Evolutionary conservation across 2,329 filamentous ascomycete genomes (phyloP).

Genomic region (Colletotrichum aenigma): DNA sequence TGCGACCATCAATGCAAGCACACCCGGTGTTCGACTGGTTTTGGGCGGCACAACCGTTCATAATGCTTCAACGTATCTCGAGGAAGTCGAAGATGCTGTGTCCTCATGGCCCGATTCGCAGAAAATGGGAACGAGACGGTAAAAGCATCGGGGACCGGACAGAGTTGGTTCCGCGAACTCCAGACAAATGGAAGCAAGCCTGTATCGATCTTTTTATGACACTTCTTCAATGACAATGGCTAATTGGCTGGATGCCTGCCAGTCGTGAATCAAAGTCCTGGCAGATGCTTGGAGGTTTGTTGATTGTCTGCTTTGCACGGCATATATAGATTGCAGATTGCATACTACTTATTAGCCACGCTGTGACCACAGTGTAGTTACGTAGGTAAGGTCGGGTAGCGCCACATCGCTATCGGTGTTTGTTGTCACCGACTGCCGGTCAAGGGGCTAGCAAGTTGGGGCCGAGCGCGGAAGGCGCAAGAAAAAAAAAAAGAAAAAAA

Average conservation of each 20-base stretch:
- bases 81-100: conserved; percentile 90
- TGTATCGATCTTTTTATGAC: background rate
- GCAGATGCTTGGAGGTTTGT: background rate
- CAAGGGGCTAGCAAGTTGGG: background rate
- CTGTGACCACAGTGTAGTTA: background rate
- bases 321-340: background rate
- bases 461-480: background rate
- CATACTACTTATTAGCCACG: background rate
- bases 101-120: conserved; percentile 78
- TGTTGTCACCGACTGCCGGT: background rate
- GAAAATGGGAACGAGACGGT: conserved; percentile 25
- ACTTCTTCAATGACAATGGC: background rate
- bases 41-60: conserved; percentile 87
- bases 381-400: background rate
- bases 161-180: background rate
- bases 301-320: background rate
- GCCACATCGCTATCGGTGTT: background rate
- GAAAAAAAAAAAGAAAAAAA: background rate
- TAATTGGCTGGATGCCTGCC: background rate
- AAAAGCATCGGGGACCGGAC: background rate
- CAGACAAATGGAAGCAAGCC: background rate
- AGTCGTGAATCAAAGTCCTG: background rate
- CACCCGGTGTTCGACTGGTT: conserved; percentile 87
- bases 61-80: conserved; percentile 86
- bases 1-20: conserved; percentile 90